These are phyloP conservation scores for Amanita molliuscula DNA, from an alignment of 768 basidiomycete genomes.

Conservation along the genomic window DNA sequence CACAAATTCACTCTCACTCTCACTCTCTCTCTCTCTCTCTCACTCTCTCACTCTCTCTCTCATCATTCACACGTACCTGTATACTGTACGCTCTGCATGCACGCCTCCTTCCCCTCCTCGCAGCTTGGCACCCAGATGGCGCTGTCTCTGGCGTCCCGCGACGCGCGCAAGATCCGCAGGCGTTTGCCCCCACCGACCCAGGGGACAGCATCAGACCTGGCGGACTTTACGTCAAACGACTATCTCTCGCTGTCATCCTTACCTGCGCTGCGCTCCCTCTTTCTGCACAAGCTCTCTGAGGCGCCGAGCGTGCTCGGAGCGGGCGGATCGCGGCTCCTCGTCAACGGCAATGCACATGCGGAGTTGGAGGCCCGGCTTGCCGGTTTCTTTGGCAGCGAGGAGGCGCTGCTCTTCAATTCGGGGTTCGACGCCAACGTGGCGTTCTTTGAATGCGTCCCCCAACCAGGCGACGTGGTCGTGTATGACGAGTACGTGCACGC, in stretches of 20 bases:
- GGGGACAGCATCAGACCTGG: slow-evolving; percentile 28
- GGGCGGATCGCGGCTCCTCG: slow-evolving; percentile 79
- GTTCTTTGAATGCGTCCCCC: slow-evolving; percentile 75
- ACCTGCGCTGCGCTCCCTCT: slow-evolving; percentile 38
- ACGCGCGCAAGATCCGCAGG: slow-evolving; percentile 58
- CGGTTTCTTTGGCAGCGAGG: slow-evolving; percentile 46
- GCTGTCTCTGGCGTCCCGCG: slow-evolving; percentile 52
- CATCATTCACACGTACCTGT: not conserved
- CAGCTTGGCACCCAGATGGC: slow-evolving; percentile 27
- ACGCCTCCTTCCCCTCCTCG: slow-evolving; percentile 6
- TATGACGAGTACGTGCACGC: slow-evolving; percentile 89
- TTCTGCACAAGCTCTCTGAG: slow-evolving; percentile 41
- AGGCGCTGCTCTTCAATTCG: slow-evolving; percentile 82
- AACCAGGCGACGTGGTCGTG: slow-evolving; percentile 64
- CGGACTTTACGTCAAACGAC: slow-evolving; percentile 87
- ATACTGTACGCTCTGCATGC: not conserved
- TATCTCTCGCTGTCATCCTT: slow-evolving; percentile 78
- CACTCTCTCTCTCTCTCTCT: too few relatives aligned
- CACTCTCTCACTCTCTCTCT: too few relatives aligned
- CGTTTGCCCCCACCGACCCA: slow-evolving; percentile 52
- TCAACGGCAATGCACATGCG: slow-evolving; percentile 62
- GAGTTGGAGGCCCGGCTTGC: slow-evolving; percentile 63
- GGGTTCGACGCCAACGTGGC: slow-evolving; percentile 91
- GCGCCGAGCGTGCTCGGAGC: slow-evolving; percentile 70
- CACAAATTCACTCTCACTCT: too few relatives aligned